Conservation (phyloP, 441 rosid genomes). For the Mallotus repandus region DNA sequence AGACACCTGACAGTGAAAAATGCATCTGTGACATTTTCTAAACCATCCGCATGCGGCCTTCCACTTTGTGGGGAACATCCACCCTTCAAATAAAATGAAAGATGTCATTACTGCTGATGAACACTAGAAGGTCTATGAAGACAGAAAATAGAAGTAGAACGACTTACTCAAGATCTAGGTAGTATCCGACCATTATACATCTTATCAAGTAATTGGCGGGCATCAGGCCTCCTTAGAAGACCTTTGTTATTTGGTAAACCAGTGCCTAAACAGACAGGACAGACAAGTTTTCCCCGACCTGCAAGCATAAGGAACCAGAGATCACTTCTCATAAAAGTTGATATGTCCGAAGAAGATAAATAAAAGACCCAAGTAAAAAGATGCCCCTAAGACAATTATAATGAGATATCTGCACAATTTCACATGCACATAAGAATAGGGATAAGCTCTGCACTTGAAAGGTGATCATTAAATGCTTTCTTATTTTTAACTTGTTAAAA, state of each 20-base stretch:
- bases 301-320: constrained; percentile 23
- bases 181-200: constrained; percentile 89
- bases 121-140: neutral
- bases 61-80: neutral
- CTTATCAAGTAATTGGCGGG: constrained; percentile 77
- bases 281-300: constrained; percentile 95
- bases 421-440: neutral
- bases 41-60: no score
- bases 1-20: neutral
- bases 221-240: constrained; percentile 91
- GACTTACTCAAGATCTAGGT: constrained; percentile 61
- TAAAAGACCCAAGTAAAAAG: neutral
- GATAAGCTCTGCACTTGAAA: neutral
- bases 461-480: neutral
- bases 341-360: neutral
- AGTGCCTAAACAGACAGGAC: constrained; percentile 90
- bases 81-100: neutral
- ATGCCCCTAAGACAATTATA: neutral
- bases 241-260: constrained; percentile 94
- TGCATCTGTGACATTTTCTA: neutral
- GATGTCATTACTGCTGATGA: neutral
- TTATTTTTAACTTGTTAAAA: neutral
- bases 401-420: neutral
- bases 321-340: neutral
- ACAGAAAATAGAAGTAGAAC: neutral